A percentile compares a stretch with the other conserved stretches of the same genome.
Evolutionary conservation across 495 filamentous ascomycete genomes (phyloP).

Genomic region (Hyphodiscus hymeniophilus): DNA sequence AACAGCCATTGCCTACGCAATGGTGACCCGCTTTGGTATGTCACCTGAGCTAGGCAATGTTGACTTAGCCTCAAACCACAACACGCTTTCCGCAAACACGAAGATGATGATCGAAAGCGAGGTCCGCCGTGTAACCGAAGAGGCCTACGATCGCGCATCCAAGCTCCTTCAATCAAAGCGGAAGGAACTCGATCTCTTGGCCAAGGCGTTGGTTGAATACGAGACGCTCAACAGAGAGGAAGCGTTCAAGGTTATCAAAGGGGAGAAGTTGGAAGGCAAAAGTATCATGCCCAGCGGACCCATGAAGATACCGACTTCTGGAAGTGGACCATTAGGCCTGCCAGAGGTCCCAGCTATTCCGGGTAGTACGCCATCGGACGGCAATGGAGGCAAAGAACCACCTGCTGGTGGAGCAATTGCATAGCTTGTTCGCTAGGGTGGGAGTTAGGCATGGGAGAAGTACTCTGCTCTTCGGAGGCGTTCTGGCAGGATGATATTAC

Average conservation of each 20-base stretch:
- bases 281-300: constrained; percentile 37
- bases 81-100: constrained; percentile 74
- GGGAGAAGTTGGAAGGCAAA: constrained; percentile 63
- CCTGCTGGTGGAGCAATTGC: constrained; percentile 13
- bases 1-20: constrained; percentile 68
- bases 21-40: constrained; percentile 86
- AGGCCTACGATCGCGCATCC: constrained; percentile 64
- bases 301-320: constrained; percentile 30
- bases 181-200: constrained; percentile 77
- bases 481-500: background rate
- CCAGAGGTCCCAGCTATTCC: constrained; percentile 10
- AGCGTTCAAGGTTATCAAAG: constrained; percentile 77
- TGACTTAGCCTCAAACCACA: constrained; percentile 70
- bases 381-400: constrained; percentile 6
- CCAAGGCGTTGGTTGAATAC: constrained; percentile 86
- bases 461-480: constrained; percentile 8
- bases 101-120: constrained; percentile 77
- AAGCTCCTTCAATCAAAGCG: constrained; percentile 61
- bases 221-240: constrained; percentile 84
- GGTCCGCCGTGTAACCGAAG: constrained; percentile 77
- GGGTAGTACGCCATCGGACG: constrained; percentile 3
- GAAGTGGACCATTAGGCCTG: background rate
- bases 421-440: background rate
- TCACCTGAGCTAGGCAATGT: constrained; percentile 83
- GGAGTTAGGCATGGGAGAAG: background rate